Conservation (phyloP, 2,329 filamentous ascomycete genomes). For the Ascochyta clinopodiicola region DNA sequence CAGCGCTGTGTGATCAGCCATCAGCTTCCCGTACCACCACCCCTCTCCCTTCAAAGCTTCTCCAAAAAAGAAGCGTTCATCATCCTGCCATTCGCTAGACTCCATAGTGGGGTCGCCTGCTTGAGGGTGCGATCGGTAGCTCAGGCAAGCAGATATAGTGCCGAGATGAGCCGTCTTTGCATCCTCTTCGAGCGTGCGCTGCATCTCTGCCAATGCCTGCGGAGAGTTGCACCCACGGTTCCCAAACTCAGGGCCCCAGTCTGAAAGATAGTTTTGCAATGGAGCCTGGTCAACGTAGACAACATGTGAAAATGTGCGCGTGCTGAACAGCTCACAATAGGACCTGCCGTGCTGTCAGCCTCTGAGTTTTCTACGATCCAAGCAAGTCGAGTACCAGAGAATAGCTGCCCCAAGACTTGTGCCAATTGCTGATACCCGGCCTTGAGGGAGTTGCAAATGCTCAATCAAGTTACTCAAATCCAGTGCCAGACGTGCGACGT, state of each 20-base stretch:
- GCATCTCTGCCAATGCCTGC: constrained; percentile 22
- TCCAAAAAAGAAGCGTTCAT: constrained; percentile 33
- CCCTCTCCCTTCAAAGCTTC: constrained; percentile 34
- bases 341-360: constrained; percentile 15
- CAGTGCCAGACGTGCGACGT: constrained; percentile 36
- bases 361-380: background rate
- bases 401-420: constrained; percentile 33
- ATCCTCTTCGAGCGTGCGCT: constrained; percentile 19
- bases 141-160: constrained; percentile 33
- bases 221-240: constrained; percentile 32
- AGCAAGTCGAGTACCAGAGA: constrained; percentile 19
- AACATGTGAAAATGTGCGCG: constrained; percentile 26
- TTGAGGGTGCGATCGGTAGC: constrained; percentile 31
- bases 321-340: constrained; percentile 37
- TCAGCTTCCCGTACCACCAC: constrained; percentile 39
- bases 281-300: constrained; percentile 40
- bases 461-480: constrained; percentile 34
- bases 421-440: constrained; percentile 23
- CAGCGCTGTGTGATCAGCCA: constrained; percentile 39
- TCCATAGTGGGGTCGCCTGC: constrained; percentile 18
- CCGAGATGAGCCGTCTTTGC: constrained; percentile 26
- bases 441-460: constrained; percentile 20
- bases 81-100: constrained; percentile 25
- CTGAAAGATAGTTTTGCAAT: constrained; percentile 32
- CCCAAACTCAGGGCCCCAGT: constrained; percentile 32